A percentile compares a stretch with the other conserved stretches of the same genome.
These are phyloP conservation scores for Suhomyces faveliae DNA, from an alignment of 805 yeast genomes.

Conservation along the genomic window DNA sequence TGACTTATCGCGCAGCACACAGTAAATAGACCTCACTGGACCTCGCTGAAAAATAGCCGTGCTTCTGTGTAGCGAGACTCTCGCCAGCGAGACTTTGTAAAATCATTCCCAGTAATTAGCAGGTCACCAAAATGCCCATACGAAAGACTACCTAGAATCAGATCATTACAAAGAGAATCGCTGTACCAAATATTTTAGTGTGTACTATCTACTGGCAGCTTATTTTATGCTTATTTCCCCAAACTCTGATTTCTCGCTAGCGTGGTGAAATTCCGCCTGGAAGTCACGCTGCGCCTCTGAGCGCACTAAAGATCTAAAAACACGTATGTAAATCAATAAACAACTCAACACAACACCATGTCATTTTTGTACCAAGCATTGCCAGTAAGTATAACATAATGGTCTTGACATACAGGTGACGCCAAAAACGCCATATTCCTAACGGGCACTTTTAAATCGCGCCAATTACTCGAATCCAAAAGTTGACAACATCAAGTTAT, in stretches of 20 bases:
- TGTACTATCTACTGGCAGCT: too few relatives aligned
- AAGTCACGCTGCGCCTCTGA: constrained; percentile 3
- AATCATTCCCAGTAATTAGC: neutral
- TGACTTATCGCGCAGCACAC: too few relatives aligned
- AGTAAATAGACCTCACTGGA: too few relatives aligned
- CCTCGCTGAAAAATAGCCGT: too few relatives aligned
- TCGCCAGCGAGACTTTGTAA: neutral
- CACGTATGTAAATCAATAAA: constrained; percentile 4
- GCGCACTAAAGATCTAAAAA: neutral
- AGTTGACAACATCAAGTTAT: too few relatives aligned
- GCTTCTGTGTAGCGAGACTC: neutral
- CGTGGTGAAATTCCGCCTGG: neutral
- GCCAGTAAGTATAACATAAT: constrained; percentile 5
- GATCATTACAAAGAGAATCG: neutral
- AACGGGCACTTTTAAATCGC: neutral
- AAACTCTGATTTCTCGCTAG: neutral
- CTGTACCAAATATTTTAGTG: too few relatives aligned
- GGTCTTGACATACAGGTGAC: neutral
- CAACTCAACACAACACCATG: constrained; percentile 1
- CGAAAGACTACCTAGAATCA: neutral
- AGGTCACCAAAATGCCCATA: neutral
- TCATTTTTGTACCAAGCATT: constrained; percentile 9
- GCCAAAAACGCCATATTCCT: neutral
- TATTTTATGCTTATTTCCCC: neutral
- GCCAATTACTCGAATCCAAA: constrained; percentile 5